These are phyloP conservation scores for Sporothrix protearum DNA, from an alignment of 2,329 filamentous ascomycete species.

Conservation along the genomic window DNA sequence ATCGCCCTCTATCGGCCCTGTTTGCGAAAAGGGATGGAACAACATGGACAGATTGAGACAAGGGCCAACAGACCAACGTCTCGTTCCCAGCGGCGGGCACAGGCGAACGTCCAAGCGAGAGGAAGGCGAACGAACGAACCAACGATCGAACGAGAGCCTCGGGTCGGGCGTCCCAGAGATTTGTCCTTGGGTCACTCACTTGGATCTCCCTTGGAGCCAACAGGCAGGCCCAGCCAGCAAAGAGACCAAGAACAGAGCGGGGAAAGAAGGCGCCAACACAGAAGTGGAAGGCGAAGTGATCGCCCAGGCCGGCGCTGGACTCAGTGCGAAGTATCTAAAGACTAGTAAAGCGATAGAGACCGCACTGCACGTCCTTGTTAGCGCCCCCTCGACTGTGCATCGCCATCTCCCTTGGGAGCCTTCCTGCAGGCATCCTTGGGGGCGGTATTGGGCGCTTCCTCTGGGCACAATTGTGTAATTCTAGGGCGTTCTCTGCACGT, in stretches of 20 bases:
- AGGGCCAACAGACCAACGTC: background rate
- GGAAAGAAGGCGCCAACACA: background rate
- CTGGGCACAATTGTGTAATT: background rate
- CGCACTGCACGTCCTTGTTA: background rate
- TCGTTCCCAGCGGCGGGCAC: background rate
- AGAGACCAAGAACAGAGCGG: background rate
- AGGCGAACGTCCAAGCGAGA: background rate
- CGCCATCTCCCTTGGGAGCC: background rate
- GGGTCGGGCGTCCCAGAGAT: background rate
- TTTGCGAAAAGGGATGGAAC: background rate
- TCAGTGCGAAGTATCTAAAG: too few species aligned
- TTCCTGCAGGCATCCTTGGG: background rate
- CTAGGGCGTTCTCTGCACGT: background rate
- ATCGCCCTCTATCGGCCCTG: background rate
- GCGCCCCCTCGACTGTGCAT: background rate
- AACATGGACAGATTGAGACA: background rate
- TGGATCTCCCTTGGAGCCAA: too few species aligned
- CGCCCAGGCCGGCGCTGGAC: background rate
- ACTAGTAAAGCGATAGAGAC: too few species aligned
- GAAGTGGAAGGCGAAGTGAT: background rate
- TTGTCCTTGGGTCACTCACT: background rate
- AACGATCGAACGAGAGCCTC: background rate
- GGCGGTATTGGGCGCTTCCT: background rate
- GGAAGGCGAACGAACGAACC: too few species aligned
- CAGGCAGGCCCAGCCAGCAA: background rate